A percentile compares a stretch with the other conserved stretches of the same genome.
Conservation (phyloP, 441 rosid genomes). For the Erodium texanum region DNA sequence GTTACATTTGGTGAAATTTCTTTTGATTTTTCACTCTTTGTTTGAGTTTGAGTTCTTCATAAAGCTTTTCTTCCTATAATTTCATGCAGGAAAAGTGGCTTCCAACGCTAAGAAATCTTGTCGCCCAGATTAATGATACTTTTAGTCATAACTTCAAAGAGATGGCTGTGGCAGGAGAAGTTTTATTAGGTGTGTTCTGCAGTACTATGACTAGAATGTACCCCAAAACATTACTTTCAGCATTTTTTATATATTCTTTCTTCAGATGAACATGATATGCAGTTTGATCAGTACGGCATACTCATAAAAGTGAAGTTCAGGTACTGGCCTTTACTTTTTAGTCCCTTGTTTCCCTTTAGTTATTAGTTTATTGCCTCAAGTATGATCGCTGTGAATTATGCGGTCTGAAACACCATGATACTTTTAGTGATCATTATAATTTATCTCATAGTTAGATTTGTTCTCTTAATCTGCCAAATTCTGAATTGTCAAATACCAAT, state of each 20-base stretch:
- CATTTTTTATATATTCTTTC: conserved; percentile 21
- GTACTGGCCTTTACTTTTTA: conserved; percentile 23
- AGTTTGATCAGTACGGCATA: conserved; percentile 83
- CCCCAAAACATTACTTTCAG: conserved; percentile 4
- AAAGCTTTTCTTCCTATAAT: conserved; percentile 3
- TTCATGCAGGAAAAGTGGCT: conserved; percentile 73
- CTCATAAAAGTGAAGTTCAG: conserved; percentile 91
- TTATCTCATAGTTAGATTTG: neutral
- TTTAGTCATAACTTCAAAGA: conserved; percentile 85
- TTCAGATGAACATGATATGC: conserved; percentile 75
- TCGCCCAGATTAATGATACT: conserved; percentile 69
- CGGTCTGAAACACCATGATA: neutral
- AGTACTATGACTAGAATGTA: conserved; percentile 9
- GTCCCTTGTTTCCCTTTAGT: neutral
- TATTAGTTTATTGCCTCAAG: neutral
- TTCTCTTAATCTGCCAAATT: neutral
- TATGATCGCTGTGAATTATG: neutral
- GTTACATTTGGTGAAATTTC: neutral
- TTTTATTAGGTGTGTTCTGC: conserved; percentile 45
- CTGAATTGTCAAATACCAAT: neutral
- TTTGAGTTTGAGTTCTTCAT: conserved; percentile 1
- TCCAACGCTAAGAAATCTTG: conserved; percentile 79
- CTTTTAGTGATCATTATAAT: no score
- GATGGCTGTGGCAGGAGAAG: conserved; percentile 99
- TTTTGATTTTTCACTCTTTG: neutral